Evolutionary conservation across 129 eudicot genomes (phyloP).

Genomic region (Helichrysum umbraculigerum): DNA sequence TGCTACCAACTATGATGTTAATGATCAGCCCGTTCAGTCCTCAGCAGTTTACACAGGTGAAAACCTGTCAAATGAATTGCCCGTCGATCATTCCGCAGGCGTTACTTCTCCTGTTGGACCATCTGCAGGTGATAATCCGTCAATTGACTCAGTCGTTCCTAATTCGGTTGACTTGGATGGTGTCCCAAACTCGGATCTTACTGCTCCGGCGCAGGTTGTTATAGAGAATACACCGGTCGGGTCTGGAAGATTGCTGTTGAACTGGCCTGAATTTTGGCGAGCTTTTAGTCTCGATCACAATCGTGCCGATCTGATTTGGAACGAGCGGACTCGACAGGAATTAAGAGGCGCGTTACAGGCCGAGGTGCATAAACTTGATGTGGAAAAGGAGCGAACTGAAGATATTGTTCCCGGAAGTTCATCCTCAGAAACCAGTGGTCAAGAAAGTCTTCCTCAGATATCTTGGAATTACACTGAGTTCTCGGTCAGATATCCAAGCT

Average conservation of each 20-base stretch:
- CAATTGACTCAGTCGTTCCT: slow-evolving; percentile 45
- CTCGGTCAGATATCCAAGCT: slow-evolving; percentile 77
- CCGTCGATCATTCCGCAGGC: slow-evolving; percentile 43
- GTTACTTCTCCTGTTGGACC: slow-evolving; percentile 43
- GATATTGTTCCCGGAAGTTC: slow-evolving; percentile 82
- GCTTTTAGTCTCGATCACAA: slow-evolving; percentile 97
- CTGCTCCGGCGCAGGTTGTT: slow-evolving; percentile 98
- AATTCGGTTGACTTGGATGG: slow-evolving; percentile 52
- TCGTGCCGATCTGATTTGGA: slow-evolving; percentile 98
- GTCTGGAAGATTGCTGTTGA: slow-evolving; percentile 84
- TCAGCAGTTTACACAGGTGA: slow-evolving; percentile 52
- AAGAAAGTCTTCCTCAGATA: slow-evolving; percentile 73
- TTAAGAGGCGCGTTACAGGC: slow-evolving; percentile 78
- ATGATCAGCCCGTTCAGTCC: slow-evolving; percentile 36
- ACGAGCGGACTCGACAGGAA: slow-evolving; percentile 96
- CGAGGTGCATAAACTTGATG: slow-evolving; percentile 90
- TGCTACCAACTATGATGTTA: slow-evolving; percentile 35
- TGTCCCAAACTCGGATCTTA: slow-evolving; percentile 43
- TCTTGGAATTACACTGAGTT: slow-evolving; percentile 98
- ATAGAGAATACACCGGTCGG: slow-evolving; percentile 85
- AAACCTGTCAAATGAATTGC: slow-evolving; percentile 35
- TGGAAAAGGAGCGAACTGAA: slow-evolving; percentile 89
- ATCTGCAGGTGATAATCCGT: slow-evolving; percentile 33
- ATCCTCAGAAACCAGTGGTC: slow-evolving; percentile 47
- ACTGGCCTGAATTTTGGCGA: slow-evolving; percentile 97